phyloP scores from a whole-genome alignment of 768 basidiomycete genomes.

The Podaxis carcinomalis region DNA sequence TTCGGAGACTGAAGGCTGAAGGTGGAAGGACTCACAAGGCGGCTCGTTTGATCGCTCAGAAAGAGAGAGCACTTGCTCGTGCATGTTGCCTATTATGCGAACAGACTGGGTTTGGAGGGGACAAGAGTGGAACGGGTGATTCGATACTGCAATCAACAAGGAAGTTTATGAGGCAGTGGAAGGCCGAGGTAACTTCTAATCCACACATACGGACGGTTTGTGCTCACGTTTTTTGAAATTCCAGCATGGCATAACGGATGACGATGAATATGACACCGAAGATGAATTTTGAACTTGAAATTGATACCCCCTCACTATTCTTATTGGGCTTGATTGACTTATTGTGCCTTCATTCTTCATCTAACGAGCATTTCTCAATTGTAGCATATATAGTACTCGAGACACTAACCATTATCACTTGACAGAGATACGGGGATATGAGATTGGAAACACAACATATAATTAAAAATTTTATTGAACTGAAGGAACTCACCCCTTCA shows the following conservation, averaged over 20 bases:
- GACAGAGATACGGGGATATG: not conserved
- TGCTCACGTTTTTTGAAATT: conserved; percentile 14
- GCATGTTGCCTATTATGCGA: conserved; percentile 42
- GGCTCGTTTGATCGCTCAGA: conserved; percentile 29
- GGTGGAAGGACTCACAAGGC: conserved; percentile 27
- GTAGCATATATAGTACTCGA: conserved; percentile 18
- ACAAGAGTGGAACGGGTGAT: conserved; percentile 36
- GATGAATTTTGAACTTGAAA: conserved; percentile 3
- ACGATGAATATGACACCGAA: conserved; percentile 9
- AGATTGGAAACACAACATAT: no score
- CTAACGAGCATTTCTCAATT: not conserved
- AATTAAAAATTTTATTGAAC: no score
- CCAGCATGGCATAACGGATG: conserved; percentile 16
- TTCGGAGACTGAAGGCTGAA: conserved; percentile 36
- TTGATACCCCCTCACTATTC: not conserved
- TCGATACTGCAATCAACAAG: conserved; percentile 33
- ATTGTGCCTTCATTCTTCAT: not conserved
- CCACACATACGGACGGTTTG: not conserved
- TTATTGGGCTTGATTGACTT: not conserved
- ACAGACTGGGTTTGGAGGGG: conserved; percentile 41
- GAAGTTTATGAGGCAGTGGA: conserved; percentile 36
- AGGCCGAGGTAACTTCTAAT: conserved; percentile 26
- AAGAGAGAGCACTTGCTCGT: conserved; percentile 33
- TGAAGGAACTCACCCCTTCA: not conserved
- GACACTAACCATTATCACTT: not conserved